Evolutionary conservation across 345 rosid genomes (phyloP).

Genomic region (Cochlearia excelsa): DNA sequence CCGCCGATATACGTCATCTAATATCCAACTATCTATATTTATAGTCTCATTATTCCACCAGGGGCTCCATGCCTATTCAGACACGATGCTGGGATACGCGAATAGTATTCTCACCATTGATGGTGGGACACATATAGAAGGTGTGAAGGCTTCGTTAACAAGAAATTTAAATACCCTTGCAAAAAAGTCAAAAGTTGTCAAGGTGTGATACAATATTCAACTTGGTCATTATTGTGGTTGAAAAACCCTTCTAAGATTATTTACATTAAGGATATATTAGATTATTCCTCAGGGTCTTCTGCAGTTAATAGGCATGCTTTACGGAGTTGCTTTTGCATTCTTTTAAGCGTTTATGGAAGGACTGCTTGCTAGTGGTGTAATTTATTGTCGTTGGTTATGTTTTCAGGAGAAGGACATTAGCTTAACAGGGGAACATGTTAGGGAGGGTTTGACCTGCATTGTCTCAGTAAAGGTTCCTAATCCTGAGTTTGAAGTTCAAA

Average conservation of each 20-base stretch:
- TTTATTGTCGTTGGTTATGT: slow-evolving; percentile 1
- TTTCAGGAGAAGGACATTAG: slow-evolving; percentile 87
- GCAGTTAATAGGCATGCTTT: too few species aligned
- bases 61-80: slow-evolving; percentile 99
- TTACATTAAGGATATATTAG: too few species aligned
- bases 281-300: too few species aligned
- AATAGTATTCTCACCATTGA: slow-evolving; percentile 95
- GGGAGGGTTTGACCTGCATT: slow-evolving; percentile 95
- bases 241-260: not conserved
- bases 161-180: slow-evolving; percentile 84
- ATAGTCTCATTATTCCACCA: slow-evolving; percentile 12
- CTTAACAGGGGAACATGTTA: slow-evolving; percentile 91
- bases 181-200: slow-evolving; percentile 75
- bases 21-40: too few species aligned
- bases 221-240: not conserved
- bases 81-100: slow-evolving; percentile 90
- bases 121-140: slow-evolving; percentile 98
- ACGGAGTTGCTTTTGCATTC: too few species aligned
- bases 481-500: slow-evolving; percentile 99
- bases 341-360: too few species aligned
- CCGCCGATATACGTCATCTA: too few species aligned
- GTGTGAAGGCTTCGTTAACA: slow-evolving; percentile 82
- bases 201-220: slow-evolving; percentile 48
- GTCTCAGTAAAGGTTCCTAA: slow-evolving; percentile 95
- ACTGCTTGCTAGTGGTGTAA: too few species aligned